Evolutionary conservation across 1,284 basidiomycete species (phyloP), one percentile per base, ranked within the genome.

Genomic region (Trichosporon sp.): DNA sequence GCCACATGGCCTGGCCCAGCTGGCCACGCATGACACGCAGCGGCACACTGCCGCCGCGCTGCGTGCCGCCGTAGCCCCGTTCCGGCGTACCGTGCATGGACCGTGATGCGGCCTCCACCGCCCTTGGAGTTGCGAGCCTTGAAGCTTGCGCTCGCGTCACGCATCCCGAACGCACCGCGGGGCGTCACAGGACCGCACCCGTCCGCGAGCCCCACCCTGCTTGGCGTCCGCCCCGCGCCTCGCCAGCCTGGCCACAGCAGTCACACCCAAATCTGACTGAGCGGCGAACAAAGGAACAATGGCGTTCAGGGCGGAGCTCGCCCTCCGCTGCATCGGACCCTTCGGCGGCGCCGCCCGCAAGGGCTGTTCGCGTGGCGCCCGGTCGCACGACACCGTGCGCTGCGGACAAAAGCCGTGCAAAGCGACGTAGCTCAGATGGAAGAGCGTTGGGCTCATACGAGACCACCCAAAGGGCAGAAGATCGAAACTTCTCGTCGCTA

Each of bases 401-500:
- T 6, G 38, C 1, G 11, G 2, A n/a, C 5, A 18, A 42, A 42
- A 42, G n/a, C 38, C 18, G 15, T n/a, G 31, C n/a, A 18, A 58
- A 60, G 29, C 56, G 56, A 60, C 56, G 56, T 60, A 60, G 56
- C 56, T 60, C 56, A 60, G 56, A 60, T 60, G 56, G 56, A 60
- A 60, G 56, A 60, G 56, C 56, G 56, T 60, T 60, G 56, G 56
- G 56, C 56, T 60, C 56, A 60, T 60, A 60, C 18, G 56, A 60
- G 56, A n/a, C 56, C 56, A 60, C 56, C 56, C 56, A 60, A 60
- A 60, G 56, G 56, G 56, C 56, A 60, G 56, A 60, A 60, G 56
- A 60, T 60, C 56, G 56, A 60, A 60, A 60, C 56, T 60, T 60
- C 56, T 60, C 56, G 56, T 60, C 56, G 56, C 56, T 60, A 60